Evolutionary conservation across 2,329 filamentous ascomycete species (phyloP), one percentile per base, ranked within the genome.

Genomic region (Salinomyces thailandicus): DNA sequence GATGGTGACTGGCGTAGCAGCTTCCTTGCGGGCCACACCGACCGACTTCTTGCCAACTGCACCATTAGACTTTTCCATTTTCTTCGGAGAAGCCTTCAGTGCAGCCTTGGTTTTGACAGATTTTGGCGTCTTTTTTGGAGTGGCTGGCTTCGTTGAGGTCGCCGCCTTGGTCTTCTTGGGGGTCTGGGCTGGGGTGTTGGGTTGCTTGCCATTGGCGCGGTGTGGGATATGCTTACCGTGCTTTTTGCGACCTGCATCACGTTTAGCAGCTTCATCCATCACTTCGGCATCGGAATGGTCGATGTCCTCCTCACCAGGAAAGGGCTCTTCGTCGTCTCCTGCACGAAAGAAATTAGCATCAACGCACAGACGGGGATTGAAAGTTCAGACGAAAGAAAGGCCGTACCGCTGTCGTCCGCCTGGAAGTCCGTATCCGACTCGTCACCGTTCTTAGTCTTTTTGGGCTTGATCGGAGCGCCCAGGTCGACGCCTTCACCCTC

Each of bases 351-450:
- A 26, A n/a, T 26, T n/a, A 26, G 22, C 22, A 26, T 26, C n/a
- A n/a, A n/a, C n/a, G n/a, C n/a, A n/a, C n/a, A n/a, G n/a, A n/a
- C n/a, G n/a, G n/a, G 20, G 63, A 60, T 44, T 67, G 67, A 35
- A n/a, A n/a, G n/a, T 8, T 26, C 22, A 8, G 34, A 18, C 11
- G 5, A 12, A 6, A 18, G 15, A 11, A 26, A 12, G 33, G 17
- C 32, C 53, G 17, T 60, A 44, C 42, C 60, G 29, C 54, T 62
- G 12, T 60, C 57, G 8, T 59, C 55, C 11, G 57, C 63, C 34
- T 67, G 64, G 47, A 71, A 71, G 44, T 69, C 68, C 12, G 68
- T 71, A 44, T 71, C 68, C 39, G 59, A 64, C 12, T 64, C 64
- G 17, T 61, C 58, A 12, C 52, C 53, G 7, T 49, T 38, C 37